A percentile compares a stretch with the other conserved stretches of the same genome.
Conservation (phyloP, 164 flowering plant genomes). For the Euptelea pleiosperma region DNA sequence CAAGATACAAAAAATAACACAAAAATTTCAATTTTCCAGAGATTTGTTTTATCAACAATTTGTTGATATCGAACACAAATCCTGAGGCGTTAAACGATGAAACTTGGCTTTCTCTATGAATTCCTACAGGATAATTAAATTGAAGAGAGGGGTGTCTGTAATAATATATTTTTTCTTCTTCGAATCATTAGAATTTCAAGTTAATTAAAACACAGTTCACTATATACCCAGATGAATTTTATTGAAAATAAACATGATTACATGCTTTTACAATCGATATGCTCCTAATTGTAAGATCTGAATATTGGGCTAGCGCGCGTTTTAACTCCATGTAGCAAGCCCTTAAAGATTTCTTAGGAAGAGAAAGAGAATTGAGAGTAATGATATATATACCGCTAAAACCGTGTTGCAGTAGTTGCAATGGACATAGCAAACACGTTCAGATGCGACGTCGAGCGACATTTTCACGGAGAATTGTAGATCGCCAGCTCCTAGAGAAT, state of each 20-base stretch:
- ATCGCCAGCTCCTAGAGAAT: constrained; percentile 17
- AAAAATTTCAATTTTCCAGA: too few relatives aligned
- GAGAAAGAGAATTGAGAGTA: constrained; percentile 11
- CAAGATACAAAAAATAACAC: too few relatives aligned
- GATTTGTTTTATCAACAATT: too few relatives aligned
- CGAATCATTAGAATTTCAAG: too few relatives aligned
- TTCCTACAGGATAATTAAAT: not conserved
- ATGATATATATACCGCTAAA: constrained; percentile 66
- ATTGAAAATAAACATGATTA: constrained; percentile 1
- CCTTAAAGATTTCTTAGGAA: not conserved
- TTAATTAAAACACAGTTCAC: not conserved
- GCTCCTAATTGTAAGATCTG: constrained; percentile 2
- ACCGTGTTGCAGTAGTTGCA: constrained; percentile 98
- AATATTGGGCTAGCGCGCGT: not conserved
- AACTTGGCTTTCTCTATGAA: too few relatives aligned
- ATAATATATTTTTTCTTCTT: too few relatives aligned
- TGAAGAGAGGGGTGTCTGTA: not conserved
- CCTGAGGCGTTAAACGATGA: too few relatives aligned
- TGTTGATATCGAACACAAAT: too few relatives aligned
- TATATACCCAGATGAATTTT: not conserved
- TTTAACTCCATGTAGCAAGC: not conserved
- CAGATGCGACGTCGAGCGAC: constrained; percentile 66
- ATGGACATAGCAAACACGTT: constrained; percentile 83
- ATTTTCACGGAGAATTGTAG: constrained; percentile 17
- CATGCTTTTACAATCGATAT: not conserved